phyloP scores from a whole-genome alignment of 2,329 filamentous ascomycete species.

The Fusarium annulatum region DNA sequence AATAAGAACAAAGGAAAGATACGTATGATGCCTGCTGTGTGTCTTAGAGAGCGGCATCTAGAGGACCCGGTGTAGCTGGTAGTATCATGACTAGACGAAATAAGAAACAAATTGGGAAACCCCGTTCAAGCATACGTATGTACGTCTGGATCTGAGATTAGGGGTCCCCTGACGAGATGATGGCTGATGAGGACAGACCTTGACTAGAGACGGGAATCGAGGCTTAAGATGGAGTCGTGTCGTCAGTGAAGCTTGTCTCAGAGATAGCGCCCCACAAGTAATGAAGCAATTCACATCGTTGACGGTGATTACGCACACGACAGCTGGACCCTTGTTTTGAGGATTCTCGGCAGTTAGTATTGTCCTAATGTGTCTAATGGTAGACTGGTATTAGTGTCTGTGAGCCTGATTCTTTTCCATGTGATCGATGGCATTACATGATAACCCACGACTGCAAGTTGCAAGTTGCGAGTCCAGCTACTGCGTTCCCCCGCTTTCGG shows the following conservation, averaged over 20 bases:
- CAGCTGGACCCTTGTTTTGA: conserved; percentile 21
- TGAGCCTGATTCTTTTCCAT: not conserved
- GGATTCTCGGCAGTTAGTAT: conserved; percentile 13
- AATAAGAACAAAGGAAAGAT: conserved; percentile 7
- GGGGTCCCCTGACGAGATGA: conserved; percentile 2
- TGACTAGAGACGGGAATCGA: conserved; percentile 38
- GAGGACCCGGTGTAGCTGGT: conserved; percentile 11
- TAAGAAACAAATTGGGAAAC: conserved; percentile 18
- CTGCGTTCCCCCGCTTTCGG: conserved; percentile 27
- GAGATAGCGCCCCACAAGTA: conserved; percentile 22
- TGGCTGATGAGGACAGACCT: conserved; percentile 30
- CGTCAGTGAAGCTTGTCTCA: conserved; percentile 30
- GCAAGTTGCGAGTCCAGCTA: not conserved
- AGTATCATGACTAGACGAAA: conserved; percentile 42
- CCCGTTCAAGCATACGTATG: conserved; percentile 9
- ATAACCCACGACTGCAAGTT: conserved; percentile 1
- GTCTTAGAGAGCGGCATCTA: conserved; percentile 26
- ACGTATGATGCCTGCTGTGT: conserved; percentile 7
- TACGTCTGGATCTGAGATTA: conserved; percentile 9
- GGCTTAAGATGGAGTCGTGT: conserved; percentile 29
- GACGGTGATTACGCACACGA: conserved; percentile 29
- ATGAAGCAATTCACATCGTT: conserved; percentile 21
- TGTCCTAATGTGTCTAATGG: not conserved
- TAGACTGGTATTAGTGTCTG: not conserved
- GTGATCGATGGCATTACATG: conserved; percentile 4